A percentile compares a stretch with the other conserved stretches of the same genome.
phyloP scores from a whole-genome alignment of 2,329 filamentous ascomycete genomes.

The Myriosclerotinia scirpicola region DNA sequence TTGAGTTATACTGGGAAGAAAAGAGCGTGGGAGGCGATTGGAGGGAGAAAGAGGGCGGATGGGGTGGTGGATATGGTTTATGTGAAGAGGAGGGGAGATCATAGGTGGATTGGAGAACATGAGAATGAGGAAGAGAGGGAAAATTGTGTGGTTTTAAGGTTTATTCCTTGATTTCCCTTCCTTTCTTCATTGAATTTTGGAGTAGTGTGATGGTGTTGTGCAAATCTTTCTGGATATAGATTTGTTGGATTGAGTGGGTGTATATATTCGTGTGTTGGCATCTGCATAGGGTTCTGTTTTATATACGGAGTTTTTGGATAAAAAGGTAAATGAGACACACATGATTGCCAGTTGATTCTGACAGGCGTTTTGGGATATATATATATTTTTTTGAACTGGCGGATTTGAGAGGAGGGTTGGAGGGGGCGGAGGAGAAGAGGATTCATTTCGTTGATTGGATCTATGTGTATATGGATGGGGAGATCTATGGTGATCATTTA shows the following conservation, averaged over 20 bases:
- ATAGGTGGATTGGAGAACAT: constrained; percentile 48
- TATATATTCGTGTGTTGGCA: constrained; percentile 2
- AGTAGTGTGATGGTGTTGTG: too few species aligned
- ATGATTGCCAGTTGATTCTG: not conserved
- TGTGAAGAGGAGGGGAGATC: constrained; percentile 52
- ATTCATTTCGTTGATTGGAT: too few species aligned
- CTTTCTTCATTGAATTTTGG: not conserved
- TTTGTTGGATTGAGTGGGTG: not conserved
- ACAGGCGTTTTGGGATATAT: not conserved
- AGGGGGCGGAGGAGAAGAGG: too few species aligned
- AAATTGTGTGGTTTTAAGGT: constrained; percentile 34
- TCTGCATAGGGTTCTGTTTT: not conserved
- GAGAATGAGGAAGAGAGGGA: constrained; percentile 33
- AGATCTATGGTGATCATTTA: too few species aligned
- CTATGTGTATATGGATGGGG: too few species aligned
- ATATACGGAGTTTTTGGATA: not conserved
- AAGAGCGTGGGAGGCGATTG: constrained; percentile 54
- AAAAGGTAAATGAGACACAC: not conserved
- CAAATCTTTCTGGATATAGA: constrained; percentile 2
- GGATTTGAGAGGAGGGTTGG: too few species aligned
- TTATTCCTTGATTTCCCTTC: not conserved
- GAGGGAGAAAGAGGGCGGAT: constrained; percentile 49
- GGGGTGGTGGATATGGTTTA: constrained; percentile 56
- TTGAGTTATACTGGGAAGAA: constrained; percentile 51
- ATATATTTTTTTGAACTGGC: too few species aligned